Evolutionary conservation across 2,329 filamentous ascomycete species (phyloP), one percentile per base, ranked within the genome.

Genomic region (Diplodia mutila): DNA sequence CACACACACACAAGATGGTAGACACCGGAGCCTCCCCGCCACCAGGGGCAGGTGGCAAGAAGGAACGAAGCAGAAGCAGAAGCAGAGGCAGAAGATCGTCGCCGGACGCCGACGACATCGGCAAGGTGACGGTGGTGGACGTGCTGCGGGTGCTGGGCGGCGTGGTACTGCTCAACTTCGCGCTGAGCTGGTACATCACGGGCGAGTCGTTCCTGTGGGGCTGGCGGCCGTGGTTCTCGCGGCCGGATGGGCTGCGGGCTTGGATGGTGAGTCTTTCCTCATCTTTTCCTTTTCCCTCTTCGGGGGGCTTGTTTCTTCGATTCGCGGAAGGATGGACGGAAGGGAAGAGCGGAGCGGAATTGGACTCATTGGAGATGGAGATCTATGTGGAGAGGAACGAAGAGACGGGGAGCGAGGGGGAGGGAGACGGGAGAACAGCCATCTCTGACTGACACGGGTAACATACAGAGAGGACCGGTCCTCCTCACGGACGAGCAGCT

Each of bases 401-500:
- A 34, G 32, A 61, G 18, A 23, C n/a, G 5, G 39, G 1, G 16
- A 16, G 12, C 11, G 49, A n/a, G 12, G 23, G 12, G 14, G 39
- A 8, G 16, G 25, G 42, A 42, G 23, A 48, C 8, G 3, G 32
- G 12, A n/a, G 18, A 59, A 16, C 21, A 21, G 27, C 21, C 39
- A 25, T 16, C 27, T 21, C 16, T 25, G 46, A 16, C n/a, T 8
- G 25, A n/a, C 8, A 39, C 14, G 42, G 32, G 29, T 1, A 2
- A 55, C 57, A 65, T 21, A 57, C 55, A 85, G 83, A 76, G 79
- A 70, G 83, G 84, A 4, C 91, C 92, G 16, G 70, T 91, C 61
- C 82, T 86, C 76, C 85, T 98, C 48, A 97, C 93, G 0, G 90
- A 91, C 67, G 83, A 84, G 23, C 85, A 97, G 78, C 89, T 99